Conservation (phyloP, 140 eudicot species). For the Stevia rebaudiana region DNA sequence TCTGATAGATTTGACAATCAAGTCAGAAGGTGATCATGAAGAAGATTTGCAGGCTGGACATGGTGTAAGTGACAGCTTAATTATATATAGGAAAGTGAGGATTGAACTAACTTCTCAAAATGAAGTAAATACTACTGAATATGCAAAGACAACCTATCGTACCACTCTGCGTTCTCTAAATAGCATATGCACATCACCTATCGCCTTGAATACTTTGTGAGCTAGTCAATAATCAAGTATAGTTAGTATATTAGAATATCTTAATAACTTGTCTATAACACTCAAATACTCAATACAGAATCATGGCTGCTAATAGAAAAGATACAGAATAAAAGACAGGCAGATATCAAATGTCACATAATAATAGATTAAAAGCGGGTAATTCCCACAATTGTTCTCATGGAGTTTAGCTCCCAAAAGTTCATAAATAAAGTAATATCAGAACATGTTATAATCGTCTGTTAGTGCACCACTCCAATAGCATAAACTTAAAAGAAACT, state of each 20-base stretch:
- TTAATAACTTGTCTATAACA: slow-evolving; percentile 6
- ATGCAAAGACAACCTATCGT: neutral
- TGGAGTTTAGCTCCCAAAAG: slow-evolving; percentile 1
- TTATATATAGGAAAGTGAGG: neutral
- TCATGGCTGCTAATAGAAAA: neutral
- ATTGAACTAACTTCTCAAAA: neutral
- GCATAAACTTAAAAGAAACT: neutral
- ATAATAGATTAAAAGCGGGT: neutral
- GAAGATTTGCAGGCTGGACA: neutral
- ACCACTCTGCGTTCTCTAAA: neutral
- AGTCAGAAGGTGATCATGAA: slow-evolving; percentile 1
- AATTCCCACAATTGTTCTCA: slow-evolving; percentile 1
- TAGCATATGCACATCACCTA: slow-evolving; percentile 5
- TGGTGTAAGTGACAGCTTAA: slow-evolving; percentile 5
- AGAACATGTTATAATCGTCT: neutral
- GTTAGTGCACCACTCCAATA: slow-evolving; percentile 3
- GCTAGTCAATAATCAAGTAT: slow-evolving; percentile 8
- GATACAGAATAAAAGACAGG: neutral
- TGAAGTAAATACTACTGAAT: neutral
- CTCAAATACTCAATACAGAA: neutral
- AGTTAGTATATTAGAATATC: neutral
- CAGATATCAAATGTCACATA: neutral
- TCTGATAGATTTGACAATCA: slow-evolving; percentile 1
- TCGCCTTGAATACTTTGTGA: neutral
- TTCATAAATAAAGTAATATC: neutral